Percentiles rank a stretch among this genome's conserved stretches.
These are phyloP conservation scores for Cyberlindnera meyerae DNA, from an alignment of 805 yeast genomes.

Conservation along the genomic window DNA sequence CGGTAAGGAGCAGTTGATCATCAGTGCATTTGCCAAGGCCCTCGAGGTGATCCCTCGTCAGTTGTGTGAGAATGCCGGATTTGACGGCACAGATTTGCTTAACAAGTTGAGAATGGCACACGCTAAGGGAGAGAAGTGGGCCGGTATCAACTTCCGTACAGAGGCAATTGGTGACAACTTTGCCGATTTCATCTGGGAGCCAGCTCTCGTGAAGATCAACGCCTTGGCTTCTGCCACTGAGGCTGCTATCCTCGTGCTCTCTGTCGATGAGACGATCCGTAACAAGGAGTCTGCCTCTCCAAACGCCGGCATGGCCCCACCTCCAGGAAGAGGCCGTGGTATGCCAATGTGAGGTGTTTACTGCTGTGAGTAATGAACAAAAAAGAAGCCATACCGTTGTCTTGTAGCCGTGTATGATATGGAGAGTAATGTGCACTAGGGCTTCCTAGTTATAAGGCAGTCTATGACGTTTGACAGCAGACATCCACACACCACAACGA, in stretches of 20 bases:
- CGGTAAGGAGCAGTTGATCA: slow-evolving; percentile 92
- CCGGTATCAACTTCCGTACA: slow-evolving; percentile 85
- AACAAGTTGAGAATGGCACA: slow-evolving; percentile 90
- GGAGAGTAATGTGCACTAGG: no score
- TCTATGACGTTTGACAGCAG: no score
- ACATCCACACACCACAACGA: no score
- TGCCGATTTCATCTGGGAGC: slow-evolving; percentile 93
- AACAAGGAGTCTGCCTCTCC: slow-evolving; percentile 60
- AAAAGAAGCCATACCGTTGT: no score
- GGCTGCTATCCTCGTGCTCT: slow-evolving; percentile 86
- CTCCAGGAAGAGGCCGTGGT: slow-evolving; percentile 67
- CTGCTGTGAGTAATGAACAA: slow-evolving; percentile 2
- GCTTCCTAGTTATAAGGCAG: no score
- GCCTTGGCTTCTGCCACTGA: slow-evolving; percentile 96
- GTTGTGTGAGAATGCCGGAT: slow-evolving; percentile 97
- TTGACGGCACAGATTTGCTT: slow-evolving; percentile 92
- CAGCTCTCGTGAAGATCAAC: slow-evolving; percentile 86
- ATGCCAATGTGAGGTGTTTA: slow-evolving; percentile 38
- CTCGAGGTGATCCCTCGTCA: slow-evolving; percentile 96
- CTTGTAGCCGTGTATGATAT: no score
- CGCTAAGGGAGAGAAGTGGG: slow-evolving; percentile 88
- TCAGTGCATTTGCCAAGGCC: slow-evolving; percentile 90
- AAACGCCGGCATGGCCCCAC: slow-evolving; percentile 44
- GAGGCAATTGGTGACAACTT: slow-evolving; percentile 82
- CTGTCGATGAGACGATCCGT: slow-evolving; percentile 93